Percentiles rank a stretch among this genome's conserved stretches.
Conservation (phyloP, 2,329 filamentous ascomycete species). For the Cladophialophora chaetospira region DNA sequence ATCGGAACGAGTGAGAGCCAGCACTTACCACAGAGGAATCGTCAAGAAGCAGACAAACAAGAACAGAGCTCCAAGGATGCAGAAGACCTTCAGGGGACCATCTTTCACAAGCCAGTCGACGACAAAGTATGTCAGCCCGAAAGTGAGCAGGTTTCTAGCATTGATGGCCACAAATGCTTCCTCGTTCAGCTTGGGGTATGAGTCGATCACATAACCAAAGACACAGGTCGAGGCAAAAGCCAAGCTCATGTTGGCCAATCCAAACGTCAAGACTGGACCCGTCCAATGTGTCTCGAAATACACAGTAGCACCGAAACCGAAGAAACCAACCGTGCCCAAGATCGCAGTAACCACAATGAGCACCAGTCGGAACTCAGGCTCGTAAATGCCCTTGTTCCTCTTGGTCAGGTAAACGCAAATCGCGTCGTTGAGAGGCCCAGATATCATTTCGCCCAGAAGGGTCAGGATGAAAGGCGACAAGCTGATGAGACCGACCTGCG, state of each 20-base stretch:
- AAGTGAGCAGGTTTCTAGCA: slow-evolving; percentile 46
- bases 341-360: slow-evolving; percentile 74
- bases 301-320: slow-evolving; percentile 50
- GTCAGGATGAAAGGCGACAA: slow-evolving; percentile 85
- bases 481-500: slow-evolving; percentile 81
- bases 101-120: slow-evolving; percentile 45
- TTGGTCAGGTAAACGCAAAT: slow-evolving; percentile 68
- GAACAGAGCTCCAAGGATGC: slow-evolving; percentile 49
- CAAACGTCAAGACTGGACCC: slow-evolving; percentile 52
- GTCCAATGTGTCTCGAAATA: slow-evolving; percentile 44
- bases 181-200: slow-evolving; percentile 50
- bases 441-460: slow-evolving; percentile 72
- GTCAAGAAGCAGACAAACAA: slow-evolving; percentile 50
- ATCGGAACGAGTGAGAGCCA: not conserved
- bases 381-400: slow-evolving; percentile 77
- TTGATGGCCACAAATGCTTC: slow-evolving; percentile 58
- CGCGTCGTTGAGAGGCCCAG: slow-evolving; percentile 71
- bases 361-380: slow-evolving; percentile 85
- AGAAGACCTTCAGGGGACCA: slow-evolving; percentile 43
- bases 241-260: slow-evolving; percentile 52
- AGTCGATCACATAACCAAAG: slow-evolving; percentile 56
- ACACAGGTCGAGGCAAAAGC: slow-evolving; percentile 52
- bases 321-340: slow-evolving; percentile 50
- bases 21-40: slow-evolving; percentile 47
- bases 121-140: slow-evolving; percentile 44